Conservation (phyloP, 441 rosid genomes). For the Aquilaria agallochum region DNA sequence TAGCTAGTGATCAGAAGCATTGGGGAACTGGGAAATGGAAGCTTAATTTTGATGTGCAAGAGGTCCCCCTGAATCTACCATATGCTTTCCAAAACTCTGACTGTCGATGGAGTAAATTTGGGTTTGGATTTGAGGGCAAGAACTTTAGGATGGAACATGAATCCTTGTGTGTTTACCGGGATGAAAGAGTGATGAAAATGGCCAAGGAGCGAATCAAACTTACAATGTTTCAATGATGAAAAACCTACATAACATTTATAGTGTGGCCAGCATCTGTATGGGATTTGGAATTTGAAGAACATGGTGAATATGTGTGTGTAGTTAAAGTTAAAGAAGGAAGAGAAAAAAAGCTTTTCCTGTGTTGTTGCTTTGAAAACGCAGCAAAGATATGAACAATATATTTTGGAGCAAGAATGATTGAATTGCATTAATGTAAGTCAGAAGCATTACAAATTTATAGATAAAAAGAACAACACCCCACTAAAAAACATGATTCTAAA, state of each 20-base stretch:
- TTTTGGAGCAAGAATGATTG: no score
- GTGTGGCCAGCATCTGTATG: background rate
- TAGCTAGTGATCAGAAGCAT: background rate
- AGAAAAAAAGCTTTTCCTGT: no score
- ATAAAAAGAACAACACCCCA: no score
- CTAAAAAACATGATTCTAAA: no score
- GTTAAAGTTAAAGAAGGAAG: no score
- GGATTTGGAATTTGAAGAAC: background rate
- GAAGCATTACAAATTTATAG: no score
- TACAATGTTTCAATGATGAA: background rate
- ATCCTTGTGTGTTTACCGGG: background rate
- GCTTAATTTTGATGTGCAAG: constrained; percentile 1
- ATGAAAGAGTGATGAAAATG: background rate
- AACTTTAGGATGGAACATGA: constrained; percentile 27
- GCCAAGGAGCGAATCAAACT: background rate
- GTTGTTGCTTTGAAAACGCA: no score
- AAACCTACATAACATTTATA: background rate
- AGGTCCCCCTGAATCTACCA: background rate
- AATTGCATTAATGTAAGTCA: no score
- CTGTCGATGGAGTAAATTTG: constrained; percentile 20
- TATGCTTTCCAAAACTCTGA: constrained; percentile 11
- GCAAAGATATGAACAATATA: no score
- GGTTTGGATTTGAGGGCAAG: constrained; percentile 25
- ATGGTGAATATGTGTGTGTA: background rate
- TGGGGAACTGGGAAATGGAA: background rate